Base-by-base conservation (phyloP, 2,329 filamentous ascomycete genomes). In the Hymenoscyphus linearis region DNA sequence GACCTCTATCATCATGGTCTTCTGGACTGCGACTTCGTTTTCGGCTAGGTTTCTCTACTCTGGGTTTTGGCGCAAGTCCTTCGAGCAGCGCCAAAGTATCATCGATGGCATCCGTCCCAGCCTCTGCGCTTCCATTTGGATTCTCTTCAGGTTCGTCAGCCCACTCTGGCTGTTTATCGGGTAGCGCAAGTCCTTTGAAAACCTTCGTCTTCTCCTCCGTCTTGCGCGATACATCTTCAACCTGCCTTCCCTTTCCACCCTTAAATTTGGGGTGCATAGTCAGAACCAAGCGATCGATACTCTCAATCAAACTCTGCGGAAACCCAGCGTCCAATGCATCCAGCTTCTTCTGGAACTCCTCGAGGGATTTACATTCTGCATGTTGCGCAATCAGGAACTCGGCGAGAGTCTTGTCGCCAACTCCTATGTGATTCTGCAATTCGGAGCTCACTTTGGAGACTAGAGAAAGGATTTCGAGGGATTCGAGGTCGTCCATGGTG, bases 331-430 rank as follows among this genome's bases (percentile, higher is more conserved):
- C 90, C 76, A 96, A 86, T 34, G 81, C 84, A 67, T 87, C 84
- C 67, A 98, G 81, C 72, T 85, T 85, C 67, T 80, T 79, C 77
- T 89, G 89, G 78, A 98, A 99, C 31, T 89, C 86, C 58, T 82
- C 76, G 60, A 90, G 80, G 31, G 82, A 83, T 57, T 80, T 82
- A 78, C 86, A 89, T 82, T 93, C 85, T 73, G 88, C 77, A 70
- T 96, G 91, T 73, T 96, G 89, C 64, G 90, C 90, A 72, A 99
- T 96, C 70, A 99, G 86, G 73, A 96, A 99, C 76, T 99, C 95
- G 68, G 95, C 93, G 27, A 99, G 85, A 4, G 91, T 96, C 76
- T 96, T 97, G 77, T 99, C 93, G 73, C 85, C 89, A 69, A 97
- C 86, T 60, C 93, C 91, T 62, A 98, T 77, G 76, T 99, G 91